Conservation (phyloP, 192 early-diverging fungal genomes). For the Paraglomus brasilianum region DNA sequence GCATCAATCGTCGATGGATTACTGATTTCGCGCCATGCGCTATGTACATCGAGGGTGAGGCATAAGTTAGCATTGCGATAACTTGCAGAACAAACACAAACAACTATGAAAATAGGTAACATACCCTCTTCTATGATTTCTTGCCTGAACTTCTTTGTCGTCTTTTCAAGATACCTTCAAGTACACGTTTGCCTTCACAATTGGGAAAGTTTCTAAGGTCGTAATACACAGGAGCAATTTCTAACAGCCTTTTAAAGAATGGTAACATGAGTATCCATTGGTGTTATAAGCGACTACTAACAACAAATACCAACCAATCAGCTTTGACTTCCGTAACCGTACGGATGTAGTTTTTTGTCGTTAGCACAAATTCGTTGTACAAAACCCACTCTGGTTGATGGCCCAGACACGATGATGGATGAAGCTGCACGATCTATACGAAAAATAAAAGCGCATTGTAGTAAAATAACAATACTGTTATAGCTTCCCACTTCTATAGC, state of each 20-base stretch:
- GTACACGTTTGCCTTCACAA: constrained; percentile 84
- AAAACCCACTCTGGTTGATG: constrained; percentile 98
- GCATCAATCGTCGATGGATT: too few relatives aligned
- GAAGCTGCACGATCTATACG: constrained; percentile 74
- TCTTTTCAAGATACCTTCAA: constrained; percentile 69
- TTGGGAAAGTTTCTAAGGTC: constrained; percentile 88
- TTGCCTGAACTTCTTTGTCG: constrained; percentile 31
- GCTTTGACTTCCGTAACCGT: constrained; percentile 86
- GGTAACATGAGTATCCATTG: background rate
- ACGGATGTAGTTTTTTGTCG: constrained; percentile 94
- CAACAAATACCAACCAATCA: constrained; percentile 60
- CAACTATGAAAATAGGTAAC: too few relatives aligned
- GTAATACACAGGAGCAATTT: constrained; percentile 89
- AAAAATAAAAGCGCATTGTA: constrained; percentile 13
- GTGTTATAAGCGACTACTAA: background rate
- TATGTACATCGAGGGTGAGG: too few relatives aligned
- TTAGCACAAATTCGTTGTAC: constrained; percentile 99
- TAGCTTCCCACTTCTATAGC: constrained; percentile 4
- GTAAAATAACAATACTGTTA: constrained; percentile 9
- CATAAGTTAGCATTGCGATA: too few relatives aligned
- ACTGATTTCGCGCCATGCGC: too few relatives aligned
- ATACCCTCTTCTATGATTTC: too few relatives aligned
- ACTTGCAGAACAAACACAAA: too few relatives aligned
- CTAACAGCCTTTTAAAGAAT: constrained; percentile 48
- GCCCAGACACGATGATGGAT: constrained; percentile 86